A percentile compares a stretch with the other conserved stretches of the same genome.
phyloP scores from a whole-genome alignment of 208 protist genomes.

The Leishmania tarentolae region DNA sequence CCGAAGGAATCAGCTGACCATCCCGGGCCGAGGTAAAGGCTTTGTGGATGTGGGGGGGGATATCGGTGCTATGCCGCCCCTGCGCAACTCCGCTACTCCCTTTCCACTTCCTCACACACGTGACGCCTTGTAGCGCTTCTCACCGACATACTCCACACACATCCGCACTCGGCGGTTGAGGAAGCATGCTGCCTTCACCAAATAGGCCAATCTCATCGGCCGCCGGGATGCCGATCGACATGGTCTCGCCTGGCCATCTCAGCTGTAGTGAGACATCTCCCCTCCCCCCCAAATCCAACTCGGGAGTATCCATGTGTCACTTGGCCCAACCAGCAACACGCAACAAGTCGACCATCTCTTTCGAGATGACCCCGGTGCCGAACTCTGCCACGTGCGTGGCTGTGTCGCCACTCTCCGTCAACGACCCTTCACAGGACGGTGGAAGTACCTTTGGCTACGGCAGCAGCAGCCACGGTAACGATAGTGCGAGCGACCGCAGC shows the following conservation, averaged over 20 bases:
- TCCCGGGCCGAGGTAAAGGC: too few species aligned
- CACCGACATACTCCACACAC: background rate
- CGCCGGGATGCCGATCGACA: background rate
- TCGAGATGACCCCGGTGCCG: background rate
- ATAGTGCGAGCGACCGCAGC: background rate
- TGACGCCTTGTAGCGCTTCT: background rate
- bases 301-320: background rate
- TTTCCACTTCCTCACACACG: background rate
- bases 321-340: background rate
- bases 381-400: background rate
- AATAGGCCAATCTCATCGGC: background rate
- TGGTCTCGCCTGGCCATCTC: background rate
- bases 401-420: conserved; percentile 15
- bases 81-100: background rate
- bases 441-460: background rate
- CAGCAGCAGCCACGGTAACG: background rate
- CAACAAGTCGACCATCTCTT: background rate
- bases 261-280: conserved; percentile 5
- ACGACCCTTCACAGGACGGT: conserved; percentile 8
- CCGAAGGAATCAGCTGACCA: too few species aligned
- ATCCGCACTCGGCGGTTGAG: background rate
- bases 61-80: background rate
- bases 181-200: background rate
- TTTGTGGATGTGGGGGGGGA: too few species aligned
- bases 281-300: background rate